Evolutionary conservation across 495 filamentous ascomycete species (phyloP).

Genomic region (Penicillium arizonense): DNA sequence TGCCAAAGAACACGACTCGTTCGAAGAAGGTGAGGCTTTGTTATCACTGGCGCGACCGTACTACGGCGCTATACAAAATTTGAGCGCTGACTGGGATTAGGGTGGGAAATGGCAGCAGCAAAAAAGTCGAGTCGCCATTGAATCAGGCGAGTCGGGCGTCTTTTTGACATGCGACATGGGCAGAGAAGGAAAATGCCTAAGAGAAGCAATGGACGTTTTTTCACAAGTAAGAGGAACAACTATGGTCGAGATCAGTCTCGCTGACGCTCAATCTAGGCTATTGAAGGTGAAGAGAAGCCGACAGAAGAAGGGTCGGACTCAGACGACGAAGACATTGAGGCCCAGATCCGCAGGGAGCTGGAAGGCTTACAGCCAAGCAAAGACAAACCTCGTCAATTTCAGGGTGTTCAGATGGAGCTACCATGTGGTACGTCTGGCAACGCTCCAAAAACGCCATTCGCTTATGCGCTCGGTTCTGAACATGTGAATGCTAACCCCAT

Average conservation of each 20-base stretch:
- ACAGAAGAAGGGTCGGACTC: conserved; percentile 36
- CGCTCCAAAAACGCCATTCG: not conserved
- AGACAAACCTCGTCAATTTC: conserved; percentile 51
- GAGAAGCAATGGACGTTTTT: conserved; percentile 72
- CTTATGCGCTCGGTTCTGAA: conserved; percentile 39
- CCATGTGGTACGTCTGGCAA: conserved; percentile 68
- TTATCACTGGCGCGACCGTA: not conserved
- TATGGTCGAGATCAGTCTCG: not conserved
- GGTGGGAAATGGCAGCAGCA: conserved; percentile 30
- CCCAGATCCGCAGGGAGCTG: conserved; percentile 76
- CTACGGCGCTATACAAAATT: not conserved
- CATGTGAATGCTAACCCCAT: conserved; percentile 35
- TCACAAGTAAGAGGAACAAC: conserved; percentile 55
- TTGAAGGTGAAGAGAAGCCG: conserved; percentile 29
- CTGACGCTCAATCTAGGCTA: conserved; percentile 12
- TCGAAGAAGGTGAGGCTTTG: conserved; percentile 37
- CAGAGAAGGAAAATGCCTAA: conserved; percentile 73
- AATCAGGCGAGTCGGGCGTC: conserved; percentile 79
- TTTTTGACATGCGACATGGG: conserved; percentile 86
- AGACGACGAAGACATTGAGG: conserved; percentile 71
- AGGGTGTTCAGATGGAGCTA: conserved; percentile 66
- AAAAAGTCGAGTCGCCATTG: conserved; percentile 40
- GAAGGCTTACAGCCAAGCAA: conserved; percentile 56
- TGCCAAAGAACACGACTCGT: conserved; percentile 25
- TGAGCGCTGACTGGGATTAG: conserved; percentile 2